These are phyloP conservation scores for Alternaria infectoria DNA, from an alignment of 2,329 filamentous ascomycete genomes.

Conservation along the genomic window DNA sequence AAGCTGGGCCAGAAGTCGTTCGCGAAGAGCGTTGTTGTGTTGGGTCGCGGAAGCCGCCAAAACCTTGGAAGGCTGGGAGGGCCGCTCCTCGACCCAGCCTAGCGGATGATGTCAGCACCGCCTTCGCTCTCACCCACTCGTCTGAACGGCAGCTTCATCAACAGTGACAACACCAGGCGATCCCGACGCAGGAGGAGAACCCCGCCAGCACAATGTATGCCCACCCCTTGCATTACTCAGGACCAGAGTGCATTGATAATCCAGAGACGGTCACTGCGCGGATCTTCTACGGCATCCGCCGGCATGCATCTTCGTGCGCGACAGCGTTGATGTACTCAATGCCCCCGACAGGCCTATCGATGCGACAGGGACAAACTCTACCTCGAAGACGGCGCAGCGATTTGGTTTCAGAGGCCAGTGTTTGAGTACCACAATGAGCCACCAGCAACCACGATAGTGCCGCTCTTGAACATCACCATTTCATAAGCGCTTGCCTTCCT, in stretches of 20 bases:
- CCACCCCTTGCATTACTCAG: neutral
- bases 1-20: neutral
- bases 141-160: neutral
- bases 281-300: neutral
- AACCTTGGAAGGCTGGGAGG: neutral
- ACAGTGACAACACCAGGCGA: neutral
- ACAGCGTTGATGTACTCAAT: neutral
- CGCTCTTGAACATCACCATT: neutral
- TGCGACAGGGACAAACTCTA: neutral
- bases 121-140: neutral
- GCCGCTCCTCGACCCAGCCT: neutral
- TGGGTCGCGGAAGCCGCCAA: neutral
- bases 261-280: neutral
- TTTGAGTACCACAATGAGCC: neutral
- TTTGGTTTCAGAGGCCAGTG: neutral
- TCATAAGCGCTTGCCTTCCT: neutral
- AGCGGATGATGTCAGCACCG: constrained; percentile 1
- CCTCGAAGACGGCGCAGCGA: neutral
- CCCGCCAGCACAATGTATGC: neutral
- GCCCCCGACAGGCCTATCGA: neutral
- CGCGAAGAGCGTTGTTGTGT: neutral
- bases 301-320: neutral
- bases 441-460: neutral
- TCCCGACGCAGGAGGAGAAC: neutral
- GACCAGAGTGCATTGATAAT: neutral